Percentiles rank a stretch among this genome's conserved stretches.
Conservation (phyloP, 768 basidiomycete genomes). For the Suillus tomentosus region DNA sequence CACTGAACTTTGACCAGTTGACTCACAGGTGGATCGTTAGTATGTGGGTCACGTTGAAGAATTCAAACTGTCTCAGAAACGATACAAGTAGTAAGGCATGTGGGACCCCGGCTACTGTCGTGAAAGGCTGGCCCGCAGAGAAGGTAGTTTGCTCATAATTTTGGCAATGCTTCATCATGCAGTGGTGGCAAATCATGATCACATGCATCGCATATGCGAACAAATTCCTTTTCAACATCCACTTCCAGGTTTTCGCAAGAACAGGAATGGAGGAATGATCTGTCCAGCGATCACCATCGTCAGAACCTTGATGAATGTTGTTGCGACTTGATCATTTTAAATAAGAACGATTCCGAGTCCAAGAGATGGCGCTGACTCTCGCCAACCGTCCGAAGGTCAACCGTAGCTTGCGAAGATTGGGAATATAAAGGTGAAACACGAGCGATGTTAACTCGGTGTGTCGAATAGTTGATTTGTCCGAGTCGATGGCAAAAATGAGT, state of each 20-base stretch:
- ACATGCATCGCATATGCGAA: not conserved
- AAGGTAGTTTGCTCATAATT: not conserved
- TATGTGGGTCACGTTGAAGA: not conserved
- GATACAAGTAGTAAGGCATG: not conserved
- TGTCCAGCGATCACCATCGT: conserved; percentile 29
- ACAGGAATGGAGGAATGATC: conserved; percentile 18
- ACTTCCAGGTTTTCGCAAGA: conserved; percentile 13
- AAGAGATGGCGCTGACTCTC: not conserved
- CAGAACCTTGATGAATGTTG: conserved; percentile 15
- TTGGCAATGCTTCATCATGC: not conserved
- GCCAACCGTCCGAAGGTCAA: conserved; percentile 36
- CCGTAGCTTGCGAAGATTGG: conserved; percentile 46
- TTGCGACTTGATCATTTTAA: not conserved
- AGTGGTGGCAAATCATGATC: not conserved
- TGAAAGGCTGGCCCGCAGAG: not conserved
- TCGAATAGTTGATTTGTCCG: conserved; percentile 51
- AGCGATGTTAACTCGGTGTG: conserved; percentile 60
- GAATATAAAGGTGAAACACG: conserved; percentile 49
- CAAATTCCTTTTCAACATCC: not conserved
- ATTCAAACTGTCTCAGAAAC: not conserved
- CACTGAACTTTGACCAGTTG: not conserved
- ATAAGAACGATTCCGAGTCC: not conserved
- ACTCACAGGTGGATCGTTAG: not conserved
- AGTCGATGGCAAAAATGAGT: conserved; percentile 51
- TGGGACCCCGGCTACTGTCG: not conserved